phyloP scores from a whole-genome alignment of 495 filamentous ascomycete species.

The Xylaria intraflava region DNA sequence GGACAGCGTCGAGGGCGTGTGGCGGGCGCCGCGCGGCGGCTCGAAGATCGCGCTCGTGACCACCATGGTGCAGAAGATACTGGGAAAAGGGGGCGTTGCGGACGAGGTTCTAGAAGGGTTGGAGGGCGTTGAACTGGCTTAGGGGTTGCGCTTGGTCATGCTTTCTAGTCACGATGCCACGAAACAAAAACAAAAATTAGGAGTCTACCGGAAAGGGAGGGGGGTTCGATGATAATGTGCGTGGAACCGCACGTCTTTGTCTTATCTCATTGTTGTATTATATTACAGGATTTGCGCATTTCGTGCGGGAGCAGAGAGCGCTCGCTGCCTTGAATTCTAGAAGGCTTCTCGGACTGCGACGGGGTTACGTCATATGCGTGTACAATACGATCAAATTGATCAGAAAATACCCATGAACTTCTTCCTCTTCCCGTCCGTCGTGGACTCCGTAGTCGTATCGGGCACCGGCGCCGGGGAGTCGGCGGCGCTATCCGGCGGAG shows the following conservation, averaged over 20 bases:
- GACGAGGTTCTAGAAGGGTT: constrained; percentile 78
- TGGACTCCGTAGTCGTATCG: constrained; percentile 1
- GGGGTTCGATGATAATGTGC: not conserved
- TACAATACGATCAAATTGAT: constrained; percentile 4
- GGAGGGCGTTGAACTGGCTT: constrained; percentile 52
- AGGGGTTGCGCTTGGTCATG: constrained; percentile 1
- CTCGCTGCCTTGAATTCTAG: not conserved
- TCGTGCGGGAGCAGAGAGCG: not conserved
- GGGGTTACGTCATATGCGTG: not conserved
- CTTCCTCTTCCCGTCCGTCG: constrained; percentile 27
- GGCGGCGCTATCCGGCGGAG: not conserved
- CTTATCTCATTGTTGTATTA: too few relatives aligned
- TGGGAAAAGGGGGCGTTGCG: constrained; percentile 67
- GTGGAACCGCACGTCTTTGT: too few relatives aligned
- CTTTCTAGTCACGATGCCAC: constrained; percentile 16
- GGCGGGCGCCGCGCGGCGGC: constrained; percentile 71
- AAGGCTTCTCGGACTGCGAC: not conserved
- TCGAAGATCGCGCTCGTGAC: constrained; percentile 61
- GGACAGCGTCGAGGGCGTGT: constrained; percentile 61
- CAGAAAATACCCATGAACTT: constrained; percentile 42
- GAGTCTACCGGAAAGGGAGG: constrained; percentile 12
- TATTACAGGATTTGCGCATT: too few relatives aligned
- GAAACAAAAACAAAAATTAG: too few relatives aligned
- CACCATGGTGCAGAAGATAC: constrained; percentile 58
- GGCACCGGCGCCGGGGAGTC: constrained; percentile 6